Conservation (phyloP, 768 basidiomycete species). For the Suillus occidentalis region DNA sequence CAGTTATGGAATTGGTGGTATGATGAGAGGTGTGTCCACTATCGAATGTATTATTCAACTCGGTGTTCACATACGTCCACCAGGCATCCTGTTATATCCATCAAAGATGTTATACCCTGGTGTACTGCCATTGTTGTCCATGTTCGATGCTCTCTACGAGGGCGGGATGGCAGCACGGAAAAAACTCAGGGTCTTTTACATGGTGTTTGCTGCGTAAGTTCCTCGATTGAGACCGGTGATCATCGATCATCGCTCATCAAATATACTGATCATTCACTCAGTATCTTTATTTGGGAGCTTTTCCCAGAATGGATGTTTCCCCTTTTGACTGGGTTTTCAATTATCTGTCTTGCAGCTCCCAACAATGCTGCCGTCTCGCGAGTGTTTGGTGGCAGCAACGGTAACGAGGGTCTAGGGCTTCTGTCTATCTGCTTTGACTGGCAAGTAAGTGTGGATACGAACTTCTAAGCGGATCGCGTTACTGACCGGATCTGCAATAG, state of each 20-base stretch:
- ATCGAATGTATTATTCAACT: background rate
- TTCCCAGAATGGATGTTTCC: slow-evolving; percentile 47
- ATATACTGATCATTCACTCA: slow-evolving; percentile 14
- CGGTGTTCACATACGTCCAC: background rate
- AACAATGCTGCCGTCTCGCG: slow-evolving; percentile 55
- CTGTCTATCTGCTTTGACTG: slow-evolving; percentile 63
- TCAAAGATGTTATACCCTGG: slow-evolving; percentile 53
- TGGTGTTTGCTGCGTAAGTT: slow-evolving; percentile 40
- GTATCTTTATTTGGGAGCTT: slow-evolving; percentile 33
- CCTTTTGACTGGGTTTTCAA: slow-evolving; percentile 58
- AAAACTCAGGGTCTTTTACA: slow-evolving; percentile 48
- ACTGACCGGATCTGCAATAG: slow-evolving; percentile 10
- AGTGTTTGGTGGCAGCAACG: slow-evolving; percentile 64
- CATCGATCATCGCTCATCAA: background rate
- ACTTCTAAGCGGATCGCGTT: slow-evolving; percentile 14
- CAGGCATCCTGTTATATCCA: slow-evolving; percentile 49
- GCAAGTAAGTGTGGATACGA: slow-evolving; percentile 21
- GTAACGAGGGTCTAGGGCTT: slow-evolving; percentile 68
- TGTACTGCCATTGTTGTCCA: slow-evolving; percentile 46
- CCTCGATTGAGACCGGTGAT: background rate
- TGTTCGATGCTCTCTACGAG: slow-evolving; percentile 48
- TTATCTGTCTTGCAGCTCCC: slow-evolving; percentile 59
- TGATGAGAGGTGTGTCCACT: slow-evolving; percentile 39
- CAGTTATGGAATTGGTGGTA: slow-evolving; percentile 40
- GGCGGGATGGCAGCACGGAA: slow-evolving; percentile 36